phyloP scores from a whole-genome alignment of 805 yeast genomes.

The Spathaspora passalidarum region DNA sequence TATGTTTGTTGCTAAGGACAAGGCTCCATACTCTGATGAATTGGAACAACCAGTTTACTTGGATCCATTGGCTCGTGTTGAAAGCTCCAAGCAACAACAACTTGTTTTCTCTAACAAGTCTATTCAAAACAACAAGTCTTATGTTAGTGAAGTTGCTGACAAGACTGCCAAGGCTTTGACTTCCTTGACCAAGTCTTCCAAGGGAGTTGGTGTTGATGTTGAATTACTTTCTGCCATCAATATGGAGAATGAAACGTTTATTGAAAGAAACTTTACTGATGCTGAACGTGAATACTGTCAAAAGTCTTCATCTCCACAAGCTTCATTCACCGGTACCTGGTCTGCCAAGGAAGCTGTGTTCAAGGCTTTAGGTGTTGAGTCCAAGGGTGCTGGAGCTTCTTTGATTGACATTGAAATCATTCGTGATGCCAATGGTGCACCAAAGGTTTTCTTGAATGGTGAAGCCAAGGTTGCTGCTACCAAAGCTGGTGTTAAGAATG shows the following conservation, averaged over 20 bases:
- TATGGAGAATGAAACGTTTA: slow-evolving; percentile 82
- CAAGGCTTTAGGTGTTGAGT: slow-evolving; percentile 85
- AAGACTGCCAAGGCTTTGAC: slow-evolving; percentile 65
- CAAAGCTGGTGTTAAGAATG: slow-evolving; percentile 61
- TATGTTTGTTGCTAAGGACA: slow-evolving; percentile 87
- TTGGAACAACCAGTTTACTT: slow-evolving; percentile 88
- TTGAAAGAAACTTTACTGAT: slow-evolving; percentile 87
- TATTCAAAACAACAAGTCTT: slow-evolving; percentile 46
- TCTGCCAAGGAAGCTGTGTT: slow-evolving; percentile 99
- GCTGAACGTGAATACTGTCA: slow-evolving; percentile 77
- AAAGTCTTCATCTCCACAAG: slow-evolving; percentile 70
- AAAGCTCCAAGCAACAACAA: slow-evolving; percentile 36
- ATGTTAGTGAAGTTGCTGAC: slow-evolving; percentile 46
- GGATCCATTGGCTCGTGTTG: slow-evolving; percentile 89
- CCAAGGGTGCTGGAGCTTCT: slow-evolving; percentile 94
- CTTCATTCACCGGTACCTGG: slow-evolving; percentile 98
- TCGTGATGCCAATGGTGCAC: slow-evolving; percentile 74
- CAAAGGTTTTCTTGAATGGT: slow-evolving; percentile 74
- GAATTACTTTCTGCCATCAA: slow-evolving; percentile 82
- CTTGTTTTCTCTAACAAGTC: slow-evolving; percentile 48
- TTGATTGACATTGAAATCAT: slow-evolving; percentile 86
- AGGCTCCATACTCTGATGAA: slow-evolving; percentile 89
- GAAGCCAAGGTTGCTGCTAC: slow-evolving; percentile 73
- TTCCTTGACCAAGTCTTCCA: slow-evolving; percentile 52
- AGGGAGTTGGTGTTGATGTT: slow-evolving; percentile 95